phyloP scores from a whole-genome alignment of 345 rosid genomes.

The Isatis tinctoria region DNA sequence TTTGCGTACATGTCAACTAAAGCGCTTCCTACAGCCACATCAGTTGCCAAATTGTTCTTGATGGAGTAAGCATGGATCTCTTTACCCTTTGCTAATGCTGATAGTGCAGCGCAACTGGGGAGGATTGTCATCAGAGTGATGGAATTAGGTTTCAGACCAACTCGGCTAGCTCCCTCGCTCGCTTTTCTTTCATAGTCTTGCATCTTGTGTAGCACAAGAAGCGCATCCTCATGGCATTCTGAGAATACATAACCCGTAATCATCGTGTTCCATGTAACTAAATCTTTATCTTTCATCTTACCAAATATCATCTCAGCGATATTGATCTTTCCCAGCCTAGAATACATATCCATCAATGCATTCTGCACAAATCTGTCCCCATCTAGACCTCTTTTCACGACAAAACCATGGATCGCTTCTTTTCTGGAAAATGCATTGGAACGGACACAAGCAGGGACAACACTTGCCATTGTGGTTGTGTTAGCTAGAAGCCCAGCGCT shows the following conservation, averaged over 20 bases:
- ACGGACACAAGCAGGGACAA: slow-evolving; percentile 71
- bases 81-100: slow-evolving; percentile 76
- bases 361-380: slow-evolving; percentile 67
- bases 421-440: slow-evolving; percentile 50
- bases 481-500: slow-evolving; percentile 53
- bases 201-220: slow-evolving; percentile 59
- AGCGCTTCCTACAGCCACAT: slow-evolving; percentile 89
- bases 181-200: slow-evolving; percentile 37
- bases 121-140: slow-evolving; percentile 85
- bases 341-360: slow-evolving; percentile 85
- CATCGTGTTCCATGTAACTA: slow-evolving; percentile 89
- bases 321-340: slow-evolving; percentile 61
- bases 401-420: slow-evolving; percentile 72
- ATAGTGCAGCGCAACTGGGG: slow-evolving; percentile 72
- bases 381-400: slow-evolving; percentile 62
- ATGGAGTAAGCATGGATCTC: slow-evolving; percentile 88
- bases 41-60: slow-evolving; percentile 56
- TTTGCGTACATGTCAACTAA: slow-evolving; percentile 91
- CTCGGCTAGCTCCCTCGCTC: slow-evolving; percentile 20
- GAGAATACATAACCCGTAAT: slow-evolving; percentile 65
- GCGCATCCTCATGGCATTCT: slow-evolving; percentile 54
- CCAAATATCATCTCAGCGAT: slow-evolving; percentile 54
- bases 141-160: slow-evolving; percentile 56
- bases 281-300: slow-evolving; percentile 59
- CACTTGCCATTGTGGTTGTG: slow-evolving; percentile 78